A percentile compares a stretch with the other conserved stretches of the same genome.
Conservation (phyloP, 2,329 filamentous ascomycete genomes). For the Teratosphaeriaceae sp. region DNA sequence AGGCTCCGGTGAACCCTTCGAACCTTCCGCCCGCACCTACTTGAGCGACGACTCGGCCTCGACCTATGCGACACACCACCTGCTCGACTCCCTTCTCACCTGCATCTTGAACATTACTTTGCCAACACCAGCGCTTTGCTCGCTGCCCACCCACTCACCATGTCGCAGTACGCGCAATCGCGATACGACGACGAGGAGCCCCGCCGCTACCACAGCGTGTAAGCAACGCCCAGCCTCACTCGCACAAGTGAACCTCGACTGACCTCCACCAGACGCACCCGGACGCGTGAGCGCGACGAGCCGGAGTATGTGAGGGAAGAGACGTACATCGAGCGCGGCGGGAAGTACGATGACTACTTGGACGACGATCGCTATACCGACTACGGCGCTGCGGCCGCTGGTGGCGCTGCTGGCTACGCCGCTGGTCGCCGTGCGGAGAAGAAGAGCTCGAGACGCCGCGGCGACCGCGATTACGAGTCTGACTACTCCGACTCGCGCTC, state of each 20-base stretch:
- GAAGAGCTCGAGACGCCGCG: slow-evolving; percentile 38
- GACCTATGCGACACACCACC: background rate
- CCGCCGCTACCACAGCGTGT: slow-evolving; percentile 35
- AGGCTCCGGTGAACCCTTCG: too few species aligned
- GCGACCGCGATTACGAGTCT: slow-evolving; percentile 41
- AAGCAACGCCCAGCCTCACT: slow-evolving; percentile 5
- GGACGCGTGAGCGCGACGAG: slow-evolving; percentile 42
- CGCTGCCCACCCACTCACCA: slow-evolving; percentile 20
- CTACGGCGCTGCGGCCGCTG: slow-evolving; percentile 37
- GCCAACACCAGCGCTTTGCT: too few species aligned
- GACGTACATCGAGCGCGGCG: slow-evolving; percentile 43
- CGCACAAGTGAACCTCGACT: slow-evolving; percentile 6
- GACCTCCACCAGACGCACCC: slow-evolving; percentile 26
- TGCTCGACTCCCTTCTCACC: background rate
- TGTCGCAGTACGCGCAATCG: slow-evolving; percentile 47
- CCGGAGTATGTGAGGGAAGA: slow-evolving; percentile 46
- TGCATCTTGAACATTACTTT: background rate
- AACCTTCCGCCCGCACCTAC: too few species aligned
- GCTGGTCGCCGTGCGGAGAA: slow-evolving; percentile 23
- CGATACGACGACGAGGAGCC: slow-evolving; percentile 41
- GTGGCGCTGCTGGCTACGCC: slow-evolving; percentile 34
- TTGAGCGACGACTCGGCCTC: too few species aligned
- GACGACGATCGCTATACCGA: slow-evolving; percentile 54
- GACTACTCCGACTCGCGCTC: slow-evolving; percentile 36
- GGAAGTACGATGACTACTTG: slow-evolving; percentile 41